phyloP scores from a whole-genome alignment of 768 basidiomycete genomes.

The Boletales sp. region DNA sequence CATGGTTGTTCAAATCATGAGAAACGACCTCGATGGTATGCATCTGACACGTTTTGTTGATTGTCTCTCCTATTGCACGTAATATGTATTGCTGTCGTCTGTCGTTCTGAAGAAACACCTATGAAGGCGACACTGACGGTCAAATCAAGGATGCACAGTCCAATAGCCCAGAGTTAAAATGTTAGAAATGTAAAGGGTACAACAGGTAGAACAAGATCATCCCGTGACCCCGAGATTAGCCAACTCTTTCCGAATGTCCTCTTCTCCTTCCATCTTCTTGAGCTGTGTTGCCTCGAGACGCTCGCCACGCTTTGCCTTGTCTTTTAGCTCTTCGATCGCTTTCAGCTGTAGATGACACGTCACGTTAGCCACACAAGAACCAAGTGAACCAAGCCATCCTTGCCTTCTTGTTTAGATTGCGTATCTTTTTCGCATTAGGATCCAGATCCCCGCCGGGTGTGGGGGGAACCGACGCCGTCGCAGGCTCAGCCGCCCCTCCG shows the following conservation, averaged over 20 bases:
- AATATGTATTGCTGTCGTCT: no score
- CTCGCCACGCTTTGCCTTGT: slow-evolving; percentile 85
- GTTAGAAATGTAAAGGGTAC: not conserved
- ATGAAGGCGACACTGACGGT: no score
- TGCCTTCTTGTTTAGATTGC: slow-evolving; percentile 96
- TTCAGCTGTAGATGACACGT: slow-evolving; percentile 59
- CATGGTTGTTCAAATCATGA: slow-evolving; percentile 58
- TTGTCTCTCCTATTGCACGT: no score
- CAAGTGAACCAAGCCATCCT: not conserved
- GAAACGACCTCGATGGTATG: no score
- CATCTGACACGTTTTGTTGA: not conserved
- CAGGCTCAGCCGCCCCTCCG: slow-evolving; percentile 5
- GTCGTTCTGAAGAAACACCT: no score
- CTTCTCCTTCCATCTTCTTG: slow-evolving; percentile 94
- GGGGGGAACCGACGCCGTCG: slow-evolving; percentile 37
- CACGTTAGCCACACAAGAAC: slow-evolving; percentile 7
- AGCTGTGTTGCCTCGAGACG: slow-evolving; percentile 92
- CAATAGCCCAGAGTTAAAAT: slow-evolving; percentile 5
- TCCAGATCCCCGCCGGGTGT: slow-evolving; percentile 67
- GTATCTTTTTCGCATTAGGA: slow-evolving; percentile 84
- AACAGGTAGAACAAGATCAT: slow-evolving; percentile 1
- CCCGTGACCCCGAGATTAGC: slow-evolving; percentile 29
- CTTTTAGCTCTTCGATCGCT: slow-evolving; percentile 98
- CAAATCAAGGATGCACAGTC: not conserved
- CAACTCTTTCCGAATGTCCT: slow-evolving; percentile 80